Base-by-base conservation (phyloP, 148 eudicot genomes). In the Camellia lanceoleosa region DNA sequence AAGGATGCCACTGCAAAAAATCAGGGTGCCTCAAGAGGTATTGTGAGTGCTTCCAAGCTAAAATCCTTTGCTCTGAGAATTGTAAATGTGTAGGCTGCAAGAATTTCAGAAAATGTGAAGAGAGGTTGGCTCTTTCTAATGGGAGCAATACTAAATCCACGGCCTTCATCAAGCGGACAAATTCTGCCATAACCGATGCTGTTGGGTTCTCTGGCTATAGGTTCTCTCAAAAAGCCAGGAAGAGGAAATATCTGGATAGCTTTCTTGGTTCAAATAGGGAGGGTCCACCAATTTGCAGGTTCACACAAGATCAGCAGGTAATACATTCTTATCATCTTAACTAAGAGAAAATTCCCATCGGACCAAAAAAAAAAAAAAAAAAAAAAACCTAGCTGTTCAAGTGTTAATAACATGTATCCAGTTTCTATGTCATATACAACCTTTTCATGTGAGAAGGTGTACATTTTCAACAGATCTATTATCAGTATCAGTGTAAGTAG, bases 1-100 rank as follows among this genome's bases (percentile, higher is more conserved):
- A 83, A 79, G 92, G 91, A 66, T 90, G 92, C 79, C 79, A 85
- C 76, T 90, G 92, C 82, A 90, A 90, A 85, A 90, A 80, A 70
- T 88, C 91, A 64, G 88, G 85, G 76, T 90, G 92, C 82, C 91
- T 90, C 60, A 90, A 88, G 86, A 85, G 80, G 88, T 90, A 90
- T 81, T 90, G 92, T 11, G 90, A 83, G 79, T 90, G 92, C 83
- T 88, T 86, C 73, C 89, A 85, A 78, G 88, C 91, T 56, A 83
- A 83, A 82, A 85, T 83, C 79, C 85, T 88, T 43, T 90, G 90
- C 82, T 86, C 89, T 60, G 91, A 86, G 38, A 88, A 80, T 66
- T 90, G 92, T 55, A 90, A 86, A 85, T 90, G 92, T 83, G 55
- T 86, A 54, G 89, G 82, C 78, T 88, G 92, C 87, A 90, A 86